Evolutionary conservation across 2,329 filamentous ascomycete species (phyloP), one percentile per base, ranked within the genome.

Genomic region (Aspergillus bombycis): DNA sequence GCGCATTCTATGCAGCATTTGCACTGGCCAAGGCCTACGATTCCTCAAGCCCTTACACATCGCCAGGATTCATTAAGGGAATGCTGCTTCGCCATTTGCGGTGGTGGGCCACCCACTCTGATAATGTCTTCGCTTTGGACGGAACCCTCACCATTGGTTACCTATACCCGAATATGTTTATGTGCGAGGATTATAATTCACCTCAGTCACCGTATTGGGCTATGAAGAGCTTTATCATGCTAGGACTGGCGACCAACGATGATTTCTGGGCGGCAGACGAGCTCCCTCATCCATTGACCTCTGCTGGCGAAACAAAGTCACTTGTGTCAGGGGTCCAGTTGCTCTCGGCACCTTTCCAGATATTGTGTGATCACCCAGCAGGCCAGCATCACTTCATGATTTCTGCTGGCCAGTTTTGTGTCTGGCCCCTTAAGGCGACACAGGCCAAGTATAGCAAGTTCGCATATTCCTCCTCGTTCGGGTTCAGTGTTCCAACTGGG

Each of bases 131-230:
- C 70, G 74, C 81, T 56, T 41, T 75, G 0, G 83, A 86, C 61
- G 83, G 83, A 0, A 84, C 82, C 0, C 50, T 86, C 21, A 85
- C 79, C 2, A 83, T 85, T 41, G 84, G 78, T 12, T 82, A 78
- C 57, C 68, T 75, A 1, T 81, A 79, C 43, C 78, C 78, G 11
- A 86, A 86, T 65, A 85, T 85, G 81, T 86, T 82, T 67, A 79
- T 86, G 78, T 76, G 77, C 41, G 85, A 87, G 68, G 82, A 85
- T 65, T 86, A 87, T 70, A 86, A 86, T 68, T 86, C 84, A 1
- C 83, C 84, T 0, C 84, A 86, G 63, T 86, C 84, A 0, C 76
- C 80, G 0, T 87, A 86, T 67, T 86, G 84, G 85, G 81, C 79
- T 9, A 71, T 86, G 26, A 86, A 86, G 62, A 80, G 81, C 0